Percentiles rank a stretch among this genome's conserved stretches.
phyloP scores from a whole-genome alignment of 441 rosid genomes.

The Cnidoscolus chayamansa region DNA sequence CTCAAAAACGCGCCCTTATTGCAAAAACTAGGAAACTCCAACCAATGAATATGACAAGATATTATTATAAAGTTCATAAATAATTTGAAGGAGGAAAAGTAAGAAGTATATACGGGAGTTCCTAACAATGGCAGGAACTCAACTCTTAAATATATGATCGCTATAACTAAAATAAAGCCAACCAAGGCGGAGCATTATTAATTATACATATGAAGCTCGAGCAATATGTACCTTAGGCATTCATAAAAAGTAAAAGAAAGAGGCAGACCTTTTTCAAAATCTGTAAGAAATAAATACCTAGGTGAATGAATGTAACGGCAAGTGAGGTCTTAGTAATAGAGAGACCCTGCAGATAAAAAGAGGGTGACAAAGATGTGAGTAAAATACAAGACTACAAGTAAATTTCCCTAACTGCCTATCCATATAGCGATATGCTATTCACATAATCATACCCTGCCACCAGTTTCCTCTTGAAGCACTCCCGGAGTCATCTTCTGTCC shows the following conservation, averaged over 20 bases:
- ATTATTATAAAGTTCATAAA: not conserved
- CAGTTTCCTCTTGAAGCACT: conserved; percentile 85
- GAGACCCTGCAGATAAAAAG: conserved; percentile 39
- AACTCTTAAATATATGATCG: not conserved
- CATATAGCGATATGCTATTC: not conserved
- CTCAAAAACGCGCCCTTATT: not conserved
- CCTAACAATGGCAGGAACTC: not conserved
- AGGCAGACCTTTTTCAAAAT: not conserved
- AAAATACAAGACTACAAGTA: not conserved
- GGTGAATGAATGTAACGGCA: conserved; percentile 15
- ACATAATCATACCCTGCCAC: conserved; percentile 72
- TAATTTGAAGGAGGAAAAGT: not conserved
- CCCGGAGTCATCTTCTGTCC: conserved; percentile 68
- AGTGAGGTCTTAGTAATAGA: conserved; percentile 43
- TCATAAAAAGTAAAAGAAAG: not conserved
- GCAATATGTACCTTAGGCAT: not conserved
- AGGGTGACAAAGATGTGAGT: not conserved
- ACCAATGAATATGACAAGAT: not conserved
- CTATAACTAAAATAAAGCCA: conserved; percentile 6
- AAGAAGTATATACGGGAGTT: not conserved
- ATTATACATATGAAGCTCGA: not conserved
- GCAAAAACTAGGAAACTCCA: not conserved
- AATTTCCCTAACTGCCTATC: not conserved
- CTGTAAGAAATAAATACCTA: conserved; percentile 28
- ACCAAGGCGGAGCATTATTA: not conserved